Conservation (phyloP, 371 early-diverging fungal genomes). For the Apophysomyces ossiformis region DNA sequence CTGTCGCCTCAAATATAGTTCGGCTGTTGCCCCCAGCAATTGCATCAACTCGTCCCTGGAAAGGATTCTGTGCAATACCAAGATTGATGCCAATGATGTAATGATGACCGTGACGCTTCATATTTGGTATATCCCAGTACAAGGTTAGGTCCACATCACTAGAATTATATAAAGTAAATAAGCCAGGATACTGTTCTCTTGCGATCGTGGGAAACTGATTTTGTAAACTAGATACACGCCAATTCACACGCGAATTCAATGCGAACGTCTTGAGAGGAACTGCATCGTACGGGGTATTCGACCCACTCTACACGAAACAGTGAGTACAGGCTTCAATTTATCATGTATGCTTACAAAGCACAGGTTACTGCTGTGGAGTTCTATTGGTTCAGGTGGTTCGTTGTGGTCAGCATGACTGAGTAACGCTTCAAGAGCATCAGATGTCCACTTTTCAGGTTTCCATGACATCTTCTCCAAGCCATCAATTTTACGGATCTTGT, state of each 20-base stretch:
- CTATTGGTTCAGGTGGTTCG: slow-evolving; percentile 42
- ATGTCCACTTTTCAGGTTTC: slow-evolving; percentile 59
- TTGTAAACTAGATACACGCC: slow-evolving; percentile 67
- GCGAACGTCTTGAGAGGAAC: slow-evolving; percentile 69
- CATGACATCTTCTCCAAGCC: slow-evolving; percentile 6
- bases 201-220: slow-evolving; percentile 70
- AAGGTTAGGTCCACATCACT: slow-evolving; percentile 87
- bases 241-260: slow-evolving; percentile 71
- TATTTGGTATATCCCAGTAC: slow-evolving; percentile 78
- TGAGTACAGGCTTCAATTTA: neutral
- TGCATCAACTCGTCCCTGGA: slow-evolving; percentile 37
- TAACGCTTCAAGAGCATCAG: slow-evolving; percentile 48
- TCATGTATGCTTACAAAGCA: slow-evolving; percentile 48
- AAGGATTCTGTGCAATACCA: slow-evolving; percentile 76
- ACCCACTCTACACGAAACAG: slow-evolving; percentile 38
- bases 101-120: slow-evolving; percentile 76
- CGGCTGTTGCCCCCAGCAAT: slow-evolving; percentile 28
- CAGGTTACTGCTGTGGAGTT: slow-evolving; percentile 43
- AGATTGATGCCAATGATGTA: slow-evolving; percentile 90
- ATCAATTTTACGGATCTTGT: slow-evolving; percentile 49
- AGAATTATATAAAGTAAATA: slow-evolving; percentile 80
- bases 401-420: slow-evolving; percentile 36
- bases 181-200: slow-evolving; percentile 38
- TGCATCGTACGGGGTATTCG: slow-evolving; percentile 48
- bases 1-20: slow-evolving; percentile 73